Evolutionary conservation across 2,329 filamentous ascomycete species (phyloP).

Genomic region (Arthrobotrys megalospora): DNA sequence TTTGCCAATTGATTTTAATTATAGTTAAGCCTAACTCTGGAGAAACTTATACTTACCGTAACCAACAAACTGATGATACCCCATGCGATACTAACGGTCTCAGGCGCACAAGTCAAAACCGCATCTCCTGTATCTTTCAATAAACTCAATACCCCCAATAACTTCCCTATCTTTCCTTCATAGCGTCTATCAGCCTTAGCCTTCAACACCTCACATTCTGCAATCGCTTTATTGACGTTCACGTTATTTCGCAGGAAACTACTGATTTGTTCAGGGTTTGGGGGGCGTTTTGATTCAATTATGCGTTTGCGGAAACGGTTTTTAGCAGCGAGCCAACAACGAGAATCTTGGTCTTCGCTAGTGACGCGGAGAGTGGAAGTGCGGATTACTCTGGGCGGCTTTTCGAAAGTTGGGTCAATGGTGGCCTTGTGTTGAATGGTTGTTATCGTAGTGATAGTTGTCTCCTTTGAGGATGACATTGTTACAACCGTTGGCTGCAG

Average conservation of each 20-base stretch:
- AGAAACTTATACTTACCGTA: slow-evolving; percentile 25
- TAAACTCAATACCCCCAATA: slow-evolving; percentile 41
- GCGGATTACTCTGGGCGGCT: background rate
- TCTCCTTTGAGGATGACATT: background rate
- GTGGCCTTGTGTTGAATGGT: background rate
- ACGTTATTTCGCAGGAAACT: slow-evolving; percentile 41
- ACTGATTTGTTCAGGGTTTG: slow-evolving; percentile 17
- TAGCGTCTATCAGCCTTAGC: slow-evolving; percentile 25
- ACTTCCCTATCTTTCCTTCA: slow-evolving; percentile 31
- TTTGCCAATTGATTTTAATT: background rate
- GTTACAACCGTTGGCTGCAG: too few relatives aligned
- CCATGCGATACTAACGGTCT: slow-evolving; percentile 51
- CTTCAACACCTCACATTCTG: slow-evolving; percentile 40
- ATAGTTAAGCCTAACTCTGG: background rate
- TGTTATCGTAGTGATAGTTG: slow-evolving; percentile 1
- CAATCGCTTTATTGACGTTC: slow-evolving; percentile 46
- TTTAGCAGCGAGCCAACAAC: slow-evolving; percentile 52
- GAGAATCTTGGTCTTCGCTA: slow-evolving; percentile 33
- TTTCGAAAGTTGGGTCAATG: slow-evolving; percentile 2
- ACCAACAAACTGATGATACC: slow-evolving; percentile 47
- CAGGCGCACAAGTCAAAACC: slow-evolving; percentile 35
- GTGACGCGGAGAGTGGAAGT: slow-evolving; percentile 2
- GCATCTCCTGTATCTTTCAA: slow-evolving; percentile 46
- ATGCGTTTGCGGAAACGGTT: slow-evolving; percentile 39
- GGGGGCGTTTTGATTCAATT: slow-evolving; percentile 21